Evolutionary conservation across 169 alveolate species (phyloP), one percentile per base, ranked within the genome.

Genomic region (Cryptosporidium tyzzeri): DNA sequence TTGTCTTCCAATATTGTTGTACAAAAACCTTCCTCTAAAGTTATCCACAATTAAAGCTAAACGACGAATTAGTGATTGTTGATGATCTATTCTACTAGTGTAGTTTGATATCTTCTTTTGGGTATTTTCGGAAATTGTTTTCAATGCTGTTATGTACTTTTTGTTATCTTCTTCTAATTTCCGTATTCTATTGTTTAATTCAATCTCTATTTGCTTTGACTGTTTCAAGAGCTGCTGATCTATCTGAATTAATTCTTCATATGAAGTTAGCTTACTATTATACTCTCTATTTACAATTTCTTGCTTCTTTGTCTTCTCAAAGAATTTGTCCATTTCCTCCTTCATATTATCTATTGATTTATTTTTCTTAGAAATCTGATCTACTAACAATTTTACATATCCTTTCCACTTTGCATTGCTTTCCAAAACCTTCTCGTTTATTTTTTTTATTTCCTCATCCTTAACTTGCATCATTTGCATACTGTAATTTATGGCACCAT

Each of bases 181-280:
- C 33, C 37, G 61, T 21, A 80, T 59, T 65, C 70, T 65, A 26
- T 37, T 58, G n/a, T 53, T 80, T 50, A 80, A 8, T 37, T 65
- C 89, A 4, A 4, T 23, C 31, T 80, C 89, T 16, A 80, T 29
- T 10, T 62, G 75, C 37, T 80, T 80, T 8, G 69, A 61, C 37
- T 80, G 89, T 2, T 80, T 59, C 59, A 80, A n/a, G 6, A 80
- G 50, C 18, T 62, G 89, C 35, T 80, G 89, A 45, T 80, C 89
- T 14, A 80, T 35, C 10, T 80, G 89, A 29, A 80, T 80, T 14
- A 80, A 41, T 39, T 80, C 89, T 33, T 80, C 89, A 62, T 80
- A 80, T 7, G 80, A 62, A 35, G 51, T 21, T n/a, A 80, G 37
- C 55, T 80, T 80, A 31, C 45, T 35, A 23, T n/a, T 48, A 41